Evolutionary conservation across 805 yeast species (phyloP), one percentile per base, ranked within the genome.

Genomic region (Wickerhamiella cacticola): DNA sequence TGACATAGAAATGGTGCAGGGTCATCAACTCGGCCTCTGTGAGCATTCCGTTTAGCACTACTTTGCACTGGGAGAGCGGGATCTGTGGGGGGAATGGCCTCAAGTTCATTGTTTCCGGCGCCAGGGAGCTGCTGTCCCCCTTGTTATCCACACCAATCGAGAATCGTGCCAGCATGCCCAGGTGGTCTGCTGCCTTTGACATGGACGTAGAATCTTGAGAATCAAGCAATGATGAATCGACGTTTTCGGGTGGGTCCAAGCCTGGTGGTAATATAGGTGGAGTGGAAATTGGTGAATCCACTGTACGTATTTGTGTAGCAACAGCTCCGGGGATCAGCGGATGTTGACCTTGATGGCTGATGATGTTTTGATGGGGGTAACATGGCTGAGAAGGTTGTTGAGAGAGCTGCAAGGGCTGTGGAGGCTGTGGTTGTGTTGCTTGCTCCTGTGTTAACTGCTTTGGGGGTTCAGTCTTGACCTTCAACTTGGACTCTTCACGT

Each of bases 1-100:
- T 62, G 60, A 84, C 84, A 63, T 83, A 88, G 46, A 54, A 61
- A 12, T 50, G 46, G 10, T 63, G 56, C n/a, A 67, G 53, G n/a
- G 50, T 35, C 23, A 53, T 45, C 10, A 63, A 59, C 29, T 63
- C 67, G 1, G 56, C 60, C 52, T 76, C 86, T 0, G 82, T 69
- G 13, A 88, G 58, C 45, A 85, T 69, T 19, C 75, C 75, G 5
- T 66, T 62, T 9, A 53, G 53, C 3, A 67, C 64, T 15, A 84
- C 23, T n/a, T 16, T 22, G 5, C 25, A 26, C 9, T 41, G 24
- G 28, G 21, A 9, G 23, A 41, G 5, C 36, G 48, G 22, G 16
- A 29, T 12, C 5, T 15, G 15, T 12, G 8, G 33, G 9, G 33
- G 33, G 8, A 15, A 15, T 12, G 33, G 33, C 33, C 33, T 13